phyloP scores from a whole-genome alignment of 768 basidiomycete species.

The Tephrocybe sp. region DNA sequence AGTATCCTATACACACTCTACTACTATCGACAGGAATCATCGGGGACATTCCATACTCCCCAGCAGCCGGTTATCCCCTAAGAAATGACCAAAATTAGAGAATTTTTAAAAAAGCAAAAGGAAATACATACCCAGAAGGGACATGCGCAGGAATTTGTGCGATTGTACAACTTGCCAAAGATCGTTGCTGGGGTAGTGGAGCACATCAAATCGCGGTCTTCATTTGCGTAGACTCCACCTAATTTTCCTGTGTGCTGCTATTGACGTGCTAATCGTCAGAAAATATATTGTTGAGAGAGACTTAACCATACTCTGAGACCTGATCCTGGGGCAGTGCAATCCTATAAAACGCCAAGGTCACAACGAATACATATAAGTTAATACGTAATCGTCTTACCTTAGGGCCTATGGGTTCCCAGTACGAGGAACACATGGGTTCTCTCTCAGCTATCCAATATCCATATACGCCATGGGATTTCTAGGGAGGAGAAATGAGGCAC shows the following conservation, averaged over 20 bases:
- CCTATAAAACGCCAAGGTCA: background rate
- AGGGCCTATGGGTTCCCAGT: background rate
- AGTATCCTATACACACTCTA: background rate
- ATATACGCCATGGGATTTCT: background rate
- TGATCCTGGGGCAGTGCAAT: background rate
- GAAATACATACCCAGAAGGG: background rate
- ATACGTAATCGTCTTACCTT: background rate
- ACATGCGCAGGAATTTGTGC: background rate
- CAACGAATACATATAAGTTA: background rate
- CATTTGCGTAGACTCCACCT: background rate
- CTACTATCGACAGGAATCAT: background rate
- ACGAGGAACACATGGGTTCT: background rate
- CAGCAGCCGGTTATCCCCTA: background rate
- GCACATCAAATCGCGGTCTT: background rate
- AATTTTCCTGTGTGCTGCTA: background rate
- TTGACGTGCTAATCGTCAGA: background rate
- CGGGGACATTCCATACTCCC: slow-evolving; percentile 1
- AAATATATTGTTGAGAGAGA: background rate
- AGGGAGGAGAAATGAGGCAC: background rate
- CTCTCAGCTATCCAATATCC: slow-evolving; percentile 1
- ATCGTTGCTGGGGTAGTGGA: background rate
- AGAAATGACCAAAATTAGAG: background rate
- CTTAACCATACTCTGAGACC: background rate
- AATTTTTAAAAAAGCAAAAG: background rate
- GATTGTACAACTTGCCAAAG: background rate